These are phyloP conservation scores for Lipomyces sp. DNA, from an alignment of 805 yeast genomes.

Conservation along the genomic window DNA sequence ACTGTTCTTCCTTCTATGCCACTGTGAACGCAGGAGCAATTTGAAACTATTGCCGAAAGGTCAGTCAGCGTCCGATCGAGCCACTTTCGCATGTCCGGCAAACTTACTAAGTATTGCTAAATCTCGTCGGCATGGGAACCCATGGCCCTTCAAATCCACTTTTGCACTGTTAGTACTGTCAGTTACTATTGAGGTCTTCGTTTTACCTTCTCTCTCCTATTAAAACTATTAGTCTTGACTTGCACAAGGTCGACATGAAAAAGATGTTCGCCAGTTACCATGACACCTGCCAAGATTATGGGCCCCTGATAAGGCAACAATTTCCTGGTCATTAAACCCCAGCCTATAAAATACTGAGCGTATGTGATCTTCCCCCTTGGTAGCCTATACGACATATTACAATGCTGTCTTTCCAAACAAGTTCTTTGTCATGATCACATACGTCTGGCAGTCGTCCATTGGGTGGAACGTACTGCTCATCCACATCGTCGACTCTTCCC, in stretches of 20 bases:
- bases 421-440: constrained; percentile 6
- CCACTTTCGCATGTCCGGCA: not conserved
- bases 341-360: constrained; percentile 65
- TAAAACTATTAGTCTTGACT: not conserved
- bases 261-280: constrained; percentile 45
- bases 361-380: constrained; percentile 66
- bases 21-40: constrained; percentile 57
- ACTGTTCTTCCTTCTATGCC: constrained; percentile 52
- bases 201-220: constrained; percentile 7
- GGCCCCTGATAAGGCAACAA: constrained; percentile 75
- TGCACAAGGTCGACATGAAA: not conserved
- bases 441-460: constrained; percentile 73
- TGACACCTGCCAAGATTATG: constrained; percentile 82
- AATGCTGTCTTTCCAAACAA: not conserved
- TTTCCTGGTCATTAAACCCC: constrained; percentile 72
- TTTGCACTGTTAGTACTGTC: not conserved
- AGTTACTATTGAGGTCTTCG: not conserved
- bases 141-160: constrained; percentile 84
- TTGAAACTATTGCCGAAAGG: constrained; percentile 49
- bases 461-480: constrained; percentile 57
- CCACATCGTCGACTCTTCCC: constrained; percentile 69
- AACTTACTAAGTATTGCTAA: constrained; percentile 67
- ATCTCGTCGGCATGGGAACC: constrained; percentile 78
- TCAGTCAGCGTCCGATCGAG: not conserved
- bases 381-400: constrained; percentile 48